Percentiles rank a stretch among this genome's conserved stretches.
phyloP scores from a whole-genome alignment of 2,329 filamentous ascomycete species.

The Penicillium rolfsii region DNA sequence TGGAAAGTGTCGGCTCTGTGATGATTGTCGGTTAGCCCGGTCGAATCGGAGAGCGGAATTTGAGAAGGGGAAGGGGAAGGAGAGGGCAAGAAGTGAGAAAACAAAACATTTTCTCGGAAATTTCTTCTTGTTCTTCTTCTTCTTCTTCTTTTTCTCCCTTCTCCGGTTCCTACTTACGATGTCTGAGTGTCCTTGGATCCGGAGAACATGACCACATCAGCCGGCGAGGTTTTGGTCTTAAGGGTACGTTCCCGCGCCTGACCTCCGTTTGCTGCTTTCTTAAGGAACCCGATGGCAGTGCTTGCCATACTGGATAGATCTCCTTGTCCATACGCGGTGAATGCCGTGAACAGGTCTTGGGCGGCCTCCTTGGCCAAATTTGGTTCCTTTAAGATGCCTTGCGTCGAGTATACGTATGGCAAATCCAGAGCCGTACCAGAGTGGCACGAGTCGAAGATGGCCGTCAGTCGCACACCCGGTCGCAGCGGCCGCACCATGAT shows the following conservation, averaged over 20 bases:
- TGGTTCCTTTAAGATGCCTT: slow-evolving; percentile 68
- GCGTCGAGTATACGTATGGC: slow-evolving; percentile 69
- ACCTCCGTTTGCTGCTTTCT: slow-evolving; percentile 80
- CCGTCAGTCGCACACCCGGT: slow-evolving; percentile 78
- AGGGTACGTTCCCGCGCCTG: slow-evolving; percentile 77
- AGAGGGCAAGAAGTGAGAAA: not conserved
- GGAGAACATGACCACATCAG: slow-evolving; percentile 97
- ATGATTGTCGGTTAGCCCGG: not conserved
- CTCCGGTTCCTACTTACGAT: slow-evolving; percentile 34
- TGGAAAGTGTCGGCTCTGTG: slow-evolving; percentile 86
- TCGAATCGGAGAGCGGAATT: slow-evolving; percentile 1
- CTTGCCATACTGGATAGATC: slow-evolving; percentile 80
- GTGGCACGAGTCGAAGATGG: slow-evolving; percentile 70
- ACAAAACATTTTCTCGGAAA: not conserved
- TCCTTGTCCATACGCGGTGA: slow-evolving; percentile 77
- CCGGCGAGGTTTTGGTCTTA: slow-evolving; percentile 87
- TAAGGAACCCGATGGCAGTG: slow-evolving; percentile 81
- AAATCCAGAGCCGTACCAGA: slow-evolving; percentile 68
- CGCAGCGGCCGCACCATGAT: slow-evolving; percentile 78
- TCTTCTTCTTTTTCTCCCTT: not conserved
- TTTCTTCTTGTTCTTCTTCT: not conserved
- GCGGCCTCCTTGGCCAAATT: slow-evolving; percentile 69
- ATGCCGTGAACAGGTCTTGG: slow-evolving; percentile 64
- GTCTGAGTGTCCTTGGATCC: slow-evolving; percentile 96
- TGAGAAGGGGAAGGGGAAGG: not conserved